phyloP scores from a whole-genome alignment of 345 rosid species.

The Raphanus sativus region DNA sequence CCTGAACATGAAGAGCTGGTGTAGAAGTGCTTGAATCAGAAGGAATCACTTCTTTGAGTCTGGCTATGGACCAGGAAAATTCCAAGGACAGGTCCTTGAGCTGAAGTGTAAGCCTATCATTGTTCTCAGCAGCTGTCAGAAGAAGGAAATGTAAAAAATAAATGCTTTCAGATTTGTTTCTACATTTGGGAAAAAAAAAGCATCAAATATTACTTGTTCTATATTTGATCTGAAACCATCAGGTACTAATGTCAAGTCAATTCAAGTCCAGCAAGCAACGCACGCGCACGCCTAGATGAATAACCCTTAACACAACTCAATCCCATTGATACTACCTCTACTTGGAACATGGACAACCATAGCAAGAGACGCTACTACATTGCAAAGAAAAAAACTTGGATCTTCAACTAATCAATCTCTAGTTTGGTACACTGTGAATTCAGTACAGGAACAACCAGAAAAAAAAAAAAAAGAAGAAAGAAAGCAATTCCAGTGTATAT shows the following conservation, averaged over 20 bases:
- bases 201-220: background rate
- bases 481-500: slow-evolving; percentile 10
- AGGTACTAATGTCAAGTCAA: slow-evolving; percentile 6
- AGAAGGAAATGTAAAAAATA: slow-evolving; percentile 9
- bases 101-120: slow-evolving; percentile 55
- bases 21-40: slow-evolving; percentile 42
- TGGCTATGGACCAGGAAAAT: slow-evolving; percentile 75
- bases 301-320: background rate
- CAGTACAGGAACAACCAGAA: background rate
- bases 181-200: background rate
- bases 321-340: background rate
- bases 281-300: background rate
- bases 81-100: slow-evolving; percentile 64
- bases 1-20: slow-evolving; percentile 59
- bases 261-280: background rate
- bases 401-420: background rate
- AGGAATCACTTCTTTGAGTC: slow-evolving; percentile 56
- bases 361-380: background rate
- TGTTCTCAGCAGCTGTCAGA: slow-evolving; percentile 51
- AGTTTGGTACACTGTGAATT: background rate
- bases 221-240: background rate
- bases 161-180: slow-evolving; percentile 7
- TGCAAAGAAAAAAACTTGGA: background rate
- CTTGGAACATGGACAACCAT: background rate
- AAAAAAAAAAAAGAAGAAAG: background rate